Percentiles rank a stretch among this genome's conserved stretches.
phyloP scores from a whole-genome alignment of 1,139 yeast genomes.

The Yamadazyma songkhlaensis region DNA sequence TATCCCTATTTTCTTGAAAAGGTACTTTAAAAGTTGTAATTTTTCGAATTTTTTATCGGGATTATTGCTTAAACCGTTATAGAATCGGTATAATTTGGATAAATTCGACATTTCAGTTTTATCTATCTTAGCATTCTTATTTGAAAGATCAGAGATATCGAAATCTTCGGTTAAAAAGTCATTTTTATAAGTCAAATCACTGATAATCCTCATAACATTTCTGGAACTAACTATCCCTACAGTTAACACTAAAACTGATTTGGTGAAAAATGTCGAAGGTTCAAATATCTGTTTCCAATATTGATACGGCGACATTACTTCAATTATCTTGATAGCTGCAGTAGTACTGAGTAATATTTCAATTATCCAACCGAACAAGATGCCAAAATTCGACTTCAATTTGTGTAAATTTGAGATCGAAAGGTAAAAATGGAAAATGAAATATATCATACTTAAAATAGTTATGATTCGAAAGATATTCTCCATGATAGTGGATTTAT shows the following conservation, averaged over 20 bases:
- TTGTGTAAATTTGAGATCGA: slow-evolving; percentile 53
- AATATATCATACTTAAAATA: slow-evolving; percentile 11
- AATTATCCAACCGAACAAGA: slow-evolving; percentile 58
- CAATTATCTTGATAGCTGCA: slow-evolving; percentile 41
- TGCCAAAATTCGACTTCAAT: slow-evolving; percentile 58
- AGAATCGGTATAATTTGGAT: slow-evolving; percentile 26
- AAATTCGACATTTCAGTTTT: slow-evolving; percentile 12
- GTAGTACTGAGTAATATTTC: slow-evolving; percentile 52
- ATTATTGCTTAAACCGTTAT: slow-evolving; percentile 16
- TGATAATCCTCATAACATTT: slow-evolving; percentile 27
- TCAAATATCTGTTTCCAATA: slow-evolving; percentile 31
- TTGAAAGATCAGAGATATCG: neutral
- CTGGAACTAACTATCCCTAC: slow-evolving; percentile 30
- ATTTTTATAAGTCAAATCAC: slow-evolving; percentile 17
- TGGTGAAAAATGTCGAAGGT: slow-evolving; percentile 29
- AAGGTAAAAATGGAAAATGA: slow-evolving; percentile 28
- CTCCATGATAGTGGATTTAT: slow-evolving; percentile 2
- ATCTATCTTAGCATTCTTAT: slow-evolving; percentile 9
- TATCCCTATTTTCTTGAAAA: slow-evolving; percentile 3
- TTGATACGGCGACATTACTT: slow-evolving; percentile 16
- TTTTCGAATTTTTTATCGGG: slow-evolving; percentile 11
- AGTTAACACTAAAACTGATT: slow-evolving; percentile 22
- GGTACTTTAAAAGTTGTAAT: slow-evolving; percentile 5
- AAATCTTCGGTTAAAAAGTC: slow-evolving; percentile 5
- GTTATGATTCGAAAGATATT: slow-evolving; percentile 6